Evolutionary conservation across 2,329 filamentous ascomycete genomes (phyloP), one percentile per base, ranked within the genome.

Genomic region (Penicillium polonicum): DNA sequence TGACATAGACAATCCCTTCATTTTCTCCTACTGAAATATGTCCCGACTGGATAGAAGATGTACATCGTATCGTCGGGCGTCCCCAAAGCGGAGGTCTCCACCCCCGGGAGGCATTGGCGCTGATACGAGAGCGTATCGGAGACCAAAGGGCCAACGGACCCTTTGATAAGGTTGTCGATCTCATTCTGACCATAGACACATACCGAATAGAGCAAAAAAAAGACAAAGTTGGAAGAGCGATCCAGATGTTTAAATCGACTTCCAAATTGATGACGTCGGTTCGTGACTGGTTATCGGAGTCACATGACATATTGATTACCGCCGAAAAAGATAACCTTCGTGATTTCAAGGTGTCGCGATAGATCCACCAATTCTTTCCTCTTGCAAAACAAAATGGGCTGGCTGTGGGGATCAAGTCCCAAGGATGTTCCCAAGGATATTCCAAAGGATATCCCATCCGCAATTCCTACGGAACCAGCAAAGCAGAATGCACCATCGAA

Each of bases 1-100:
- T 92, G 69, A 97, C 88, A 78, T 95, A 99, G 7, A 97, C 75
- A 45, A 97, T 87, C 0, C 88, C 88, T 77, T 97, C 91, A 65
- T 92, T 89, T 1, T 87, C 78, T 3, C 80, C 82, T 12, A 89
- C 83, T n/a, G 83, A 79, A 65, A 97, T 96, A 68, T 97, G 92
- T 0, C 94, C 93, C 10, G 85, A 85, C 62, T 89, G 86, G 66
- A 89, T 82, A 43, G 66, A 63, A 85, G 84, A 51, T 83, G 85
- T 12, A 81, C 74, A 55, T 75, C 66, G 61, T 52, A 46, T 44
- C 38, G 48, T 39, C 10, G 55, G 35, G 46, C 25, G 55, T 52
- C 50, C 31, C 39, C 49, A 45, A 41, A 58, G 53, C 44, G 56
- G 52, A 61, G 57, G 31, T 64, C 62, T 63, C 60, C 60, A 64